Evolutionary conservation across 768 basidiomycete genomes (phyloP).

Genomic region (Filobasidium wieringae): DNA sequence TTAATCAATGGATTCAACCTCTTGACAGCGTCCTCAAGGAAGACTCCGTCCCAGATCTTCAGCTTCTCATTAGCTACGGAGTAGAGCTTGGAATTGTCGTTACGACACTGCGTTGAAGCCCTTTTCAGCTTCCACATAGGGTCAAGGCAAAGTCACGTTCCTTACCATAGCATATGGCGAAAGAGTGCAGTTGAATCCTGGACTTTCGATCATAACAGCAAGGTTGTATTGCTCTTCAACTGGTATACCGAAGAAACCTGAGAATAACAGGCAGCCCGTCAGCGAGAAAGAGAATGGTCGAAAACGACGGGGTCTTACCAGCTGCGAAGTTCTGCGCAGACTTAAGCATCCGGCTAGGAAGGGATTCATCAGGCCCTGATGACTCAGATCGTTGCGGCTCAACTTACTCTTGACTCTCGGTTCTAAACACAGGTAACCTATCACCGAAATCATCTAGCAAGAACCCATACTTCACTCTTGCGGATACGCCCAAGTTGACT

Average conservation of each 20-base stretch:
- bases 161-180: constrained; percentile 61
- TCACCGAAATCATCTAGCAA: constrained; percentile 58
- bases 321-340: constrained; percentile 45
- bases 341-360: constrained; percentile 46
- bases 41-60: constrained; percentile 55
- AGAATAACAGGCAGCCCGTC: neutral
- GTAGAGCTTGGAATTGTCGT: constrained; percentile 14
- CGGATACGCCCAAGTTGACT: constrained; percentile 57
- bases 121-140: constrained; percentile 37
- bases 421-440: constrained; percentile 64
- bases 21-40: constrained; percentile 54
- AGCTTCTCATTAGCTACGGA: constrained; percentile 16
- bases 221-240: constrained; percentile 58
- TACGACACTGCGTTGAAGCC: constrained; percentile 37
- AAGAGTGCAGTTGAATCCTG: constrained; percentile 68
- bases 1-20: constrained; percentile 46
- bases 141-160: neutral
- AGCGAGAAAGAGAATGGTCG: neutral
- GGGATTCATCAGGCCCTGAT: neutral
- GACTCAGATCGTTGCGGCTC: neutral
- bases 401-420: constrained; percentile 53
- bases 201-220: constrained; percentile 59
- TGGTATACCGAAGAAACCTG: constrained; percentile 65
- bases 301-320: constrained; percentile 37
- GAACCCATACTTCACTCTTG: constrained; percentile 62